Percentiles rank a stretch among this genome's conserved stretches.
Conservation (phyloP, 176 grass and related monocot genomes). For the Oryza glaberrima region DNA sequence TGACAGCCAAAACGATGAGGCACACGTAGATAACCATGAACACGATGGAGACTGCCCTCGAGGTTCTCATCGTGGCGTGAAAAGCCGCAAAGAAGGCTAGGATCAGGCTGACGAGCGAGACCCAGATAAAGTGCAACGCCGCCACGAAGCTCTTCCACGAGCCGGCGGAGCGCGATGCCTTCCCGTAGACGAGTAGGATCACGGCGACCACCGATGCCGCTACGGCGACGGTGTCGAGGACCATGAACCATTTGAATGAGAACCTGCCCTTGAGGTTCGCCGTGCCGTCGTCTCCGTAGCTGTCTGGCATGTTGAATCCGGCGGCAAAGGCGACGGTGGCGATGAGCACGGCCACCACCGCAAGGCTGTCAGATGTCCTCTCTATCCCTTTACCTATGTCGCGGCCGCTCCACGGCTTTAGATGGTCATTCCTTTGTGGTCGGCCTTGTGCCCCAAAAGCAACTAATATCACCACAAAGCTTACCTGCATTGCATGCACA, state of each 20-base stretch:
- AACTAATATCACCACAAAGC: neutral
- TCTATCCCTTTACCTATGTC: neutral
- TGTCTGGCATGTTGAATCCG: neutral
- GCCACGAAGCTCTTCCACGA: slow-evolving; percentile 1
- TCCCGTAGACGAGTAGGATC: neutral
- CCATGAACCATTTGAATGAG: neutral
- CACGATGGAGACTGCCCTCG: too few species aligned
- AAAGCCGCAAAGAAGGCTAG: slow-evolving; percentile 14
- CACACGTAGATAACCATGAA: neutral
- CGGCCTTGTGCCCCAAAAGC: neutral
- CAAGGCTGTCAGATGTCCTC: neutral
- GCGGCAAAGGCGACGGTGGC: slow-evolving; percentile 21
- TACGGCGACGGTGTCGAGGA: neutral
- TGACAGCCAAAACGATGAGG: fast-evolving
- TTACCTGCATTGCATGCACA: neutral
- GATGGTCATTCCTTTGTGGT: slow-evolving; percentile 20
- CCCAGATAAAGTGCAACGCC: neutral
- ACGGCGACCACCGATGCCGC: slow-evolving; percentile 5
- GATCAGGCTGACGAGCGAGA: neutral
- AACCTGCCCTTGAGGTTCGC: neutral
- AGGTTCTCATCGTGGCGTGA: neutral
- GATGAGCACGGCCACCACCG: slow-evolving; percentile 23
- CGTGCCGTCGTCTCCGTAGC: neutral
- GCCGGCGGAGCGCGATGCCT: neutral
- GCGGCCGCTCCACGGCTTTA: neutral